Conservation (phyloP, 345 rosid genomes). For the Lagerstroemia speciosa region DNA sequence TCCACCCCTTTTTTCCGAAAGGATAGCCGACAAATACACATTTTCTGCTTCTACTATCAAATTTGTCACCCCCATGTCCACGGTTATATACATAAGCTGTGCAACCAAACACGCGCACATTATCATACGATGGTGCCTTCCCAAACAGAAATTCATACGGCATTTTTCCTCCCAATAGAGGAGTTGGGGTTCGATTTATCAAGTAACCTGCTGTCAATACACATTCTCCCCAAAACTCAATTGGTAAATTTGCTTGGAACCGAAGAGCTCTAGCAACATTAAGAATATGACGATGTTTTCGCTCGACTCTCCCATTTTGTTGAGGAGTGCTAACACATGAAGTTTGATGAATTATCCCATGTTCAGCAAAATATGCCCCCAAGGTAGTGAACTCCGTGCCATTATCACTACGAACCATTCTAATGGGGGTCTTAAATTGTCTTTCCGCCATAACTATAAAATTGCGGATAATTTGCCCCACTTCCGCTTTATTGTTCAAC, state of each 20-base stretch:
- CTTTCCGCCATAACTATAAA: no score
- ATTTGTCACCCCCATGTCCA: no score
- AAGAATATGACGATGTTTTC: slow-evolving; percentile 4
- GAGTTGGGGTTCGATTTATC: neutral
- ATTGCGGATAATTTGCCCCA: no score
- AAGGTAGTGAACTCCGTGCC: neutral
- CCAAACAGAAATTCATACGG: neutral
- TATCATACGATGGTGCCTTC: no score
- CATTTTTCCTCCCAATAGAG: neutral
- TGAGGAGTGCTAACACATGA: slow-evolving; percentile 8
- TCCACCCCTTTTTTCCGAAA: no score
- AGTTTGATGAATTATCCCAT: slow-evolving; percentile 3
- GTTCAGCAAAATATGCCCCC: neutral
- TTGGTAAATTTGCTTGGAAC: neutral
- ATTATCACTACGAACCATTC: neutral
- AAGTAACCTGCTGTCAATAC: neutral
- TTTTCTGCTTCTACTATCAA: no score
- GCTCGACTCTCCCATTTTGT: slow-evolving; percentile 8
- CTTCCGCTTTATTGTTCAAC: neutral
- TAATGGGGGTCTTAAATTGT: no score
- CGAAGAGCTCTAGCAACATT: neutral
- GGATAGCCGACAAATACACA: no score
- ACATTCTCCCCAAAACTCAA: no score
- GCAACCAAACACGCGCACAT: no score
- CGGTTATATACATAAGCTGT: no score